Evolutionary conservation across 1,284 basidiomycete species (phyloP).

Genomic region (Anthracocystis walkeri): DNA sequence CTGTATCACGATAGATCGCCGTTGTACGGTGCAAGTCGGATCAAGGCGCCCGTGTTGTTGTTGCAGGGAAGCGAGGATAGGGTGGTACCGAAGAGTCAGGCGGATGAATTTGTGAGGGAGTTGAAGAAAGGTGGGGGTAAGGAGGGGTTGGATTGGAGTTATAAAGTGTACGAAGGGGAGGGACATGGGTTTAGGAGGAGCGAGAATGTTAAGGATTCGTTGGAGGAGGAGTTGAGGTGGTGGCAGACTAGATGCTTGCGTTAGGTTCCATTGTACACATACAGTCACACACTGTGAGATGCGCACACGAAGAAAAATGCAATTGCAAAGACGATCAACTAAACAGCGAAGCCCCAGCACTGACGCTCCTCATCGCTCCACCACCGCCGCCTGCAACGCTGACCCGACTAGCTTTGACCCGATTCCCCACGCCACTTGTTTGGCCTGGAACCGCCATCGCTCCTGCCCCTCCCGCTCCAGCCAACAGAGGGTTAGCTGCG

Average conservation of each 20-base stretch:
- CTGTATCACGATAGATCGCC: constrained; percentile 74
- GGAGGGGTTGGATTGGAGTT: constrained; percentile 31
- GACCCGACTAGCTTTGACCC: constrained; percentile 33
- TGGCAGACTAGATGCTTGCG: constrained; percentile 20
- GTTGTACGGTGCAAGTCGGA: constrained; percentile 73
- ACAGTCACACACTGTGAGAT: not conserved
- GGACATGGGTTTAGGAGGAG: constrained; percentile 50
- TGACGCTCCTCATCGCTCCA: not conserved
- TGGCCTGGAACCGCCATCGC: constrained; percentile 19
- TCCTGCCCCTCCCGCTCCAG: not conserved
- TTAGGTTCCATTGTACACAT: too few species aligned
- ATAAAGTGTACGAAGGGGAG: constrained; percentile 57
- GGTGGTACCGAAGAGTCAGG: constrained; percentile 75
- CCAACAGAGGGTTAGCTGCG: constrained; percentile 1
- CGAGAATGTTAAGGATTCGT: constrained; percentile 35
- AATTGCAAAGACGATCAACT: not conserved
- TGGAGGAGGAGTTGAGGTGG: constrained; percentile 39
- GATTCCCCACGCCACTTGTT: constrained; percentile 22
- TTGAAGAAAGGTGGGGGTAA: constrained; percentile 34
- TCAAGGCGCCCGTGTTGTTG: constrained; percentile 74
- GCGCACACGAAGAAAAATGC: not conserved
- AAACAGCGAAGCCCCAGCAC: constrained; percentile 5
- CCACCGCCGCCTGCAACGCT: not conserved
- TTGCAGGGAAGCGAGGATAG: constrained; percentile 74
- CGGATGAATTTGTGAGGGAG: constrained; percentile 69